phyloP scores from a whole-genome alignment of 1,139 yeast species.

The Scheffersomyces segobiensis region DNA sequence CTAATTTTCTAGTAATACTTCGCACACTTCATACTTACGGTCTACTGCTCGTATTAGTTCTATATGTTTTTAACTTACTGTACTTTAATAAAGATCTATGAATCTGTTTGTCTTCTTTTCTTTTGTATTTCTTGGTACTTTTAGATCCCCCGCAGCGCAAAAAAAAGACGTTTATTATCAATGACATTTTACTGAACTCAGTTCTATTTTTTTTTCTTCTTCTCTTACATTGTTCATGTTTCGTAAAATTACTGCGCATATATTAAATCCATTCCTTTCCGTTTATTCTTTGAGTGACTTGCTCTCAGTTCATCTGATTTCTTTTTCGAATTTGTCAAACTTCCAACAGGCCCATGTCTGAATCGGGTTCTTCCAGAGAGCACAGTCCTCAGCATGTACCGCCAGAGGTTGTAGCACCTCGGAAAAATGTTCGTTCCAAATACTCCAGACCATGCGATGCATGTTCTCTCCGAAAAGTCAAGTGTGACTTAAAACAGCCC shows the following conservation, averaged over 20 bases:
- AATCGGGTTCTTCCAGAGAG: neutral
- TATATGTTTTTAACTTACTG: neutral
- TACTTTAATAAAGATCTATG: neutral
- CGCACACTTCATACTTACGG: neutral
- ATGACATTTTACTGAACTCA: neutral
- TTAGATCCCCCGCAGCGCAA: neutral
- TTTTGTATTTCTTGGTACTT: neutral
- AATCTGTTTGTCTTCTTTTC: neutral
- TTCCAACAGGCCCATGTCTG: neutral
- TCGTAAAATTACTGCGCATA: neutral
- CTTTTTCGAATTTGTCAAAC: too few species aligned
- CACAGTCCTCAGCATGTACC: neutral
- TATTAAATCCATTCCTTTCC: neutral
- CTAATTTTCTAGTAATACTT: too few species aligned
- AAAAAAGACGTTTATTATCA: neutral
- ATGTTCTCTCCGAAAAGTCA: conserved; percentile 44
- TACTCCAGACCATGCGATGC: conserved; percentile 41
- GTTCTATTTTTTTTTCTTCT: neutral
- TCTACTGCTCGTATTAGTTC: neutral
- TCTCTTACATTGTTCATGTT: neutral
- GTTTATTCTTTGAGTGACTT: too few species aligned
- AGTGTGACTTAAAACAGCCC: conserved; percentile 41
- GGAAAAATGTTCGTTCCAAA: conserved; percentile 5
- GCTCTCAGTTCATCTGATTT: neutral
- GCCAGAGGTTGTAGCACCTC: neutral